These are phyloP conservation scores for Kazachstania taianensis DNA, from an alignment of 805 yeast genomes.

Conservation along the genomic window DNA sequence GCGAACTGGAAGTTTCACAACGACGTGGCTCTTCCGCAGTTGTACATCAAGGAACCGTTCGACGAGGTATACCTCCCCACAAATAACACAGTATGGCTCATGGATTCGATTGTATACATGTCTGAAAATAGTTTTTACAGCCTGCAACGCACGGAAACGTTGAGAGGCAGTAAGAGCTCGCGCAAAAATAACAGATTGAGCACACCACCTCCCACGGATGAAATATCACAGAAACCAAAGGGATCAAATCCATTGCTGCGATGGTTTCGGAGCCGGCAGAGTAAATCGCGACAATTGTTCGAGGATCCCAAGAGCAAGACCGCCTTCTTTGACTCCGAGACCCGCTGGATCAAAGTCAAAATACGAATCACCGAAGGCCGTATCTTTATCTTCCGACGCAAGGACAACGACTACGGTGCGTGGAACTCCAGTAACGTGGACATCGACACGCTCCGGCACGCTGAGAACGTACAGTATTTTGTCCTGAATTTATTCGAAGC, in stretches of 20 bases:
- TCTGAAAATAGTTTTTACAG: constrained; percentile 1
- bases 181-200: neutral
- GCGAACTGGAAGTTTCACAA: constrained; percentile 22
- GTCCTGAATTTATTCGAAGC: constrained; percentile 23
- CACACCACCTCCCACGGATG: neutral
- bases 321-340: constrained; percentile 16
- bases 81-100: constrained; percentile 18
- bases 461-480: constrained; percentile 4
- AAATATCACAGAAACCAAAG: constrained; percentile 1
- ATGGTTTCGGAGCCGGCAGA: constrained; percentile 14
- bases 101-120: constrained; percentile 17
- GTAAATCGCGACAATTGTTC: constrained; percentile 1
- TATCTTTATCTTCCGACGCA: constrained; percentile 13
- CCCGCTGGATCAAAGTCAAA: constrained; percentile 17
- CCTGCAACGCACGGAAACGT: neutral
- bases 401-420: neutral
- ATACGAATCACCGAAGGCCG: constrained; percentile 22
- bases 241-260: constrained; percentile 8
- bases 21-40: constrained; percentile 14
- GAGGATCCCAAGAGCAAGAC: constrained; percentile 5
- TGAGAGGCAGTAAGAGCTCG: neutral
- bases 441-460: constrained; percentile 7
- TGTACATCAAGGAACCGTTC: constrained; percentile 19
- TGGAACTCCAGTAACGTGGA: constrained; percentile 2
- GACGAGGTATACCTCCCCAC: constrained; percentile 12